These are phyloP conservation scores for Dothiorella sarmentorum DNA, from an alignment of 2,329 filamentous ascomycete species.

Conservation along the genomic window DNA sequence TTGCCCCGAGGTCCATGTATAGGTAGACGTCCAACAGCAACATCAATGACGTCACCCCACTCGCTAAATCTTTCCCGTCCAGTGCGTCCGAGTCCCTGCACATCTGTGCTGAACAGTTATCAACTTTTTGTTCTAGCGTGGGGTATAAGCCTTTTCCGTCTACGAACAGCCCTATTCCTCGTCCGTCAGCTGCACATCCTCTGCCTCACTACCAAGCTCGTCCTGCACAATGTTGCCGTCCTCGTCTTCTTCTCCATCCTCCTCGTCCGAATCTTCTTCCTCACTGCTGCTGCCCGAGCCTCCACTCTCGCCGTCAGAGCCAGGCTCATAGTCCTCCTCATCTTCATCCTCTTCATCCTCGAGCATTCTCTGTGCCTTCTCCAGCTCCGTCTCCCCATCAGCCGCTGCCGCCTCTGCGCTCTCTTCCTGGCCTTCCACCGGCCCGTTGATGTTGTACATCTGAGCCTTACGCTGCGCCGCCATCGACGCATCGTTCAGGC, in stretches of 20 bases:
- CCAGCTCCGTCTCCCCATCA: constrained; percentile 37
- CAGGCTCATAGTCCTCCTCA: constrained; percentile 43
- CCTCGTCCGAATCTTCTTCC: constrained; percentile 28
- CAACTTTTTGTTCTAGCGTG: not conserved
- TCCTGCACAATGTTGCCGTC: constrained; percentile 22
- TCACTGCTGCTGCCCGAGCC: constrained; percentile 36
- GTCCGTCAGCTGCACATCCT: constrained; percentile 17
- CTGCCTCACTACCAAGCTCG: constrained; percentile 19
- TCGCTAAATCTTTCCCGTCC: not conserved
- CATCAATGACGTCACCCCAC: not conserved
- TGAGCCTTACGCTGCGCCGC: constrained; percentile 59
- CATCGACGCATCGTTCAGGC: constrained; percentile 61
- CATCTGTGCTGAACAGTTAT: too few species aligned
- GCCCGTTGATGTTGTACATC: constrained; percentile 52
- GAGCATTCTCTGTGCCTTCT: constrained; percentile 37
- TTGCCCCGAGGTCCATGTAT: not conserved
- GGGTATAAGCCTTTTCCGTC: not conserved
- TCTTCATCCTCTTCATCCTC: constrained; percentile 36
- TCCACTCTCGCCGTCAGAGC: constrained; percentile 40
- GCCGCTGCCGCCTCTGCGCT: constrained; percentile 22
- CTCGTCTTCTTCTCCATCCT: constrained; percentile 28
- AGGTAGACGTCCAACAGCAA: not conserved
- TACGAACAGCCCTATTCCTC: not conserved
- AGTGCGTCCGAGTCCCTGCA: not conserved
- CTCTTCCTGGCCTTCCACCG: constrained; percentile 25